Base-by-base conservation (phyloP, 345 rosid species). In the Populus alba region DNA sequence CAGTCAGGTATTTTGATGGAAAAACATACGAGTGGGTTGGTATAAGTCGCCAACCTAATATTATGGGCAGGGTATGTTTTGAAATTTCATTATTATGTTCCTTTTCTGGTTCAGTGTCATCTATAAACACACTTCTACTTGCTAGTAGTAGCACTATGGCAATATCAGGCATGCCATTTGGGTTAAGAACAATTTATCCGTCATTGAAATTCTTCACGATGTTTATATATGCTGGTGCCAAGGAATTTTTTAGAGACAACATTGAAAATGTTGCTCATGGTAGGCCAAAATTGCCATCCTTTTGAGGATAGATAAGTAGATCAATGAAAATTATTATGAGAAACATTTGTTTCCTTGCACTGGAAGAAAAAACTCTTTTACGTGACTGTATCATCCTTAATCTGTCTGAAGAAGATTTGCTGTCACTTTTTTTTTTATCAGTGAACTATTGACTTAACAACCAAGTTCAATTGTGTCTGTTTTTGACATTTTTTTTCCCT, bases 1-100 rank as follows among this genome's bases (percentile, higher is more conserved):
- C 98, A 27, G 99, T 96, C 31, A 83, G 97, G 66, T 91, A 96
- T 83, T 94, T 96, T 74, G 98, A 96, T 81, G 99, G 97, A 51
- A 92, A 83, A 85, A 94, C 99, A 70, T 94, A 96, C n/a, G 97
- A 94, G 82, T 94, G 99, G 99, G 98, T 94, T 81, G 98, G 98
- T 78, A 94, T 96, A 69, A 96, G 98, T 81, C 97, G 91, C 66
- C 98, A 96, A 79, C 98, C 99, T 31, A 94, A 91, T 77, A 91
- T 96, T 68, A 78, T 96, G 66, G 92, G 97, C 81, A 96, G 90
- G 89, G 99, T 90, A 87, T 12, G 82, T 75, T 66, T 72, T 10
- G 8, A 31, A 49, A 71, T 73, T 41, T 43, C 29, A 23, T n/a
- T 38, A 7, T 23, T 57, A 5, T 7, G 29, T 62, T 65, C 38